Evolutionary conservation across 1,284 basidiomycete genomes (phyloP).

Genomic region (Boletus semigastroideus): DNA sequence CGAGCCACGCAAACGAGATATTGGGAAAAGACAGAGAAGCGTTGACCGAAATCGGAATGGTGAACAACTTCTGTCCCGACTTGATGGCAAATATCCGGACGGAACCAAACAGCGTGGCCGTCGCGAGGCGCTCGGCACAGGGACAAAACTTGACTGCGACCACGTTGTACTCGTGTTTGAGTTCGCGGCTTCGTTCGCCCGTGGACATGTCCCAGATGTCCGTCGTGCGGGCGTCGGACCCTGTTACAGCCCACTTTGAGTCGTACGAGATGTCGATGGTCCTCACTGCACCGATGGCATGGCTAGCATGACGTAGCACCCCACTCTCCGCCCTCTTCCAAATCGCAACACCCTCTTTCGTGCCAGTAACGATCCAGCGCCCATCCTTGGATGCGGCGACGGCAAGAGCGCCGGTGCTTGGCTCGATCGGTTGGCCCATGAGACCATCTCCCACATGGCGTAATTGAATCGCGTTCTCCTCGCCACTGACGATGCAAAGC

Average conservation of each 20-base stretch:
- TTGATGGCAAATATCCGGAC: constrained; percentile 8
- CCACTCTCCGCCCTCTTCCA: constrained; percentile 4
- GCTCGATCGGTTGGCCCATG: constrained; percentile 14
- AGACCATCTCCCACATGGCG: constrained; percentile 4
- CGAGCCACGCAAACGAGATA: constrained; percentile 13
- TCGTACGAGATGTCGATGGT: constrained; percentile 9
- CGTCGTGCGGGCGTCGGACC: constrained; percentile 3
- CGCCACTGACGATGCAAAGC: constrained; percentile 10
- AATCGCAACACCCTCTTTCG: constrained; percentile 10
- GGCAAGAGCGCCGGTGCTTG: constrained; percentile 3
- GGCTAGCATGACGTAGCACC: background rate
- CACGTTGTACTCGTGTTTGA: constrained; percentile 18
- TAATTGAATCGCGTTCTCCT: constrained; percentile 9
- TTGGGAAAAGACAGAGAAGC: constrained; percentile 5
- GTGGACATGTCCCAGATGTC: constrained; percentile 15
- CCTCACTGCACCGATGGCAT: constrained; percentile 11
- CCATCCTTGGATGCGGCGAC: constrained; percentile 16
- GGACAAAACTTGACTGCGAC: constrained; percentile 23
- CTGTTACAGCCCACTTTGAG: constrained; percentile 6
- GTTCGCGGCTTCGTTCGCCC: background rate
- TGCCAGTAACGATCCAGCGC: constrained; percentile 8
- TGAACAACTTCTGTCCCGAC: constrained; percentile 16
- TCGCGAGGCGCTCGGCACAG: constrained; percentile 6
- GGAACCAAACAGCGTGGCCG: constrained; percentile 7
- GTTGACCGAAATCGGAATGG: constrained; percentile 15